Conservation (phyloP, 164 flowering plant species). For the Stephania yunnanensis region DNA sequence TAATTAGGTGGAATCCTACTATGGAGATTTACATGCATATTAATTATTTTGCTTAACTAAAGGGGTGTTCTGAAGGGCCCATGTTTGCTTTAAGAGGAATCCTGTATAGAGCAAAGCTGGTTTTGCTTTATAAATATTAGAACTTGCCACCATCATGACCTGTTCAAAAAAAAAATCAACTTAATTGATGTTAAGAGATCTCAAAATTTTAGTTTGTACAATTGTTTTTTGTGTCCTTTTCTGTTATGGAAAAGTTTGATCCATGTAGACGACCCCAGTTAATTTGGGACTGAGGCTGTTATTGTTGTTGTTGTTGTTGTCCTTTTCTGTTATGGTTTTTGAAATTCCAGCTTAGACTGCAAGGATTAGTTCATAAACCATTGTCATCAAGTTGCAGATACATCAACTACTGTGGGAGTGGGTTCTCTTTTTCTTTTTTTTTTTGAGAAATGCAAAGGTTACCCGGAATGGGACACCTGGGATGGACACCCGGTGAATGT, state of each 20-base stretch:
- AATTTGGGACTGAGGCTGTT: too few relatives aligned
- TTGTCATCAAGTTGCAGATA: not conserved
- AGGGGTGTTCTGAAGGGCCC: not conserved
- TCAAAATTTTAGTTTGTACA: not conserved
- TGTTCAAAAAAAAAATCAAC: not conserved
- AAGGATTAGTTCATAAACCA: not conserved
- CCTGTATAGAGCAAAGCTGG: not conserved
- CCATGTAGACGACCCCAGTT: too few relatives aligned
- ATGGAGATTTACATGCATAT: not conserved
- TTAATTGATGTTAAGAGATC: not conserved
- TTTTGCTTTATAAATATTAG: not conserved
- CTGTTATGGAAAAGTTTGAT: too few relatives aligned
- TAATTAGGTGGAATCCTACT: not conserved
- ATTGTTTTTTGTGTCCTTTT: not conserved
- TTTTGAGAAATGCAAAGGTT: too few relatives aligned
- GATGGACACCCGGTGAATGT: too few relatives aligned
- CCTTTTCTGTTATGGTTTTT: not conserved
- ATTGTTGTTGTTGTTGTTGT: too few relatives aligned
- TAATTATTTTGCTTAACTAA: not conserved
- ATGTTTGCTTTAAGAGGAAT: conserved; percentile 1
- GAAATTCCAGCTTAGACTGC: not conserved
- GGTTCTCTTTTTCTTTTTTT: too few relatives aligned
- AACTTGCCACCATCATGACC: not conserved
- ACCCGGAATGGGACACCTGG: too few relatives aligned
- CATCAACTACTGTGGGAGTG: not conserved